Base-by-base conservation (phyloP, 108 stramenopile species). In the Craspedostauros australis region DNA sequence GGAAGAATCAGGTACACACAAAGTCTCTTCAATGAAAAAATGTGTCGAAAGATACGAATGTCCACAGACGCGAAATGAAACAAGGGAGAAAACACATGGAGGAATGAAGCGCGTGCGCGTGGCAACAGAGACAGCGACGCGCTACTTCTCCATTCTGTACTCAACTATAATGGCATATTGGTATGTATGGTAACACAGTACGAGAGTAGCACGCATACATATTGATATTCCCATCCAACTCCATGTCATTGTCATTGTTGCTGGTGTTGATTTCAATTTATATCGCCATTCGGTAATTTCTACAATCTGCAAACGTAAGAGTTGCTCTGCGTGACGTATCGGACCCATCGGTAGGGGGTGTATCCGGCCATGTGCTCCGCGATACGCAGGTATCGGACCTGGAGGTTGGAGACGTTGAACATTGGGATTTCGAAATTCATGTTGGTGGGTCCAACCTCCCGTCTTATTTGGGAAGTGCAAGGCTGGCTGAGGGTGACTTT, bases 381-480 rank as follows among this genome's bases (percentile, higher is more conserved):
- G 59, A 99, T 97, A 60, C 95, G 79, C 50, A 99, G 64, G 72
- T 99, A 98, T 25, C 93, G 71, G 47, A 99, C 96, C 60, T 99
- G 94, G 49, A 99, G 69, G 59, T 93, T 93, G 28, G 93, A 94
- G 8, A 97, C 98, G 72, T 97, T 99, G 79, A 93, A 99, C 97
- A 99, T 99, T 26, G 98, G 98, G 32, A 99, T 96, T 46, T 99
- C 98, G 64, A 98, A 99, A 63, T 77, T 81, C 89, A 98, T 86
- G 39, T 93, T 88, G 66, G 98, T 87, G 23, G 98, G 98, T 5
- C 97, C 98, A 60, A 99, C 76, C 72, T 99, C 95, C 57, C 84
- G 71, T 46, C 91, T 63, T 39, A 84, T 72, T 46, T 82, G 82
- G 1, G 80, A 73, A n/a, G 91, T 94, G 47, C 79, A 87, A 0